Evolutionary conservation across 2,329 filamentous ascomycete species (phyloP), one percentile per base, ranked within the genome.

Genomic region (Volutella citrinella): DNA sequence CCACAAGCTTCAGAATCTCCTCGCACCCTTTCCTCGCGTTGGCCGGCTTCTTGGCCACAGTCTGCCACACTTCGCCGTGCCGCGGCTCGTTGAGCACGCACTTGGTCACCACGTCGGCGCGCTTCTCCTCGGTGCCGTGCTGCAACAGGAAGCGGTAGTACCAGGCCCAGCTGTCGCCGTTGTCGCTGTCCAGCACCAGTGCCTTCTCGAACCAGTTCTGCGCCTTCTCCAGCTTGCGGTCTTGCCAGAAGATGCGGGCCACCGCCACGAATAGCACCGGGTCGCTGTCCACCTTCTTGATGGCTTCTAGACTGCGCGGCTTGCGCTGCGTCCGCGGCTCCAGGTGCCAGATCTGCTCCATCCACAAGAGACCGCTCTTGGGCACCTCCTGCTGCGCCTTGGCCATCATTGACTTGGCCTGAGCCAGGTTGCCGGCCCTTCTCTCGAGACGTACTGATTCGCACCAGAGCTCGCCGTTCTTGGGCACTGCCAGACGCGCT

Each of bases 131-230:
- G 6, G 89, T 96, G 9, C 93, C 94, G 65, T 98, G 90, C 70
- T 96, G 87, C 48, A 81, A 60, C 46, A 97, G 57, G 60, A 97
- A 98, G 61, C 91, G 90, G 63, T 89, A 93, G 63, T 96, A 98
- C 91, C 91, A 98, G 14, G 89, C 91, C 94, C 94, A 98, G 10
- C 82, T 86, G 66, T 98, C 94, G 31, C 93, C 93, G 31, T 80
- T 68, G 59, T 97, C 90, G 21, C 83, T 80, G 55, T 98, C 89
- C 10, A 93, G 70, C 34, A 95, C 73, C 36, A 96, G 81, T 1
- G 93, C 93, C 65, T 95, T 95, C 65, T 96, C 89, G 61, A 98
- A 98, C 93, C 93, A 98, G 46, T 80, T 90, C 63, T 90, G 85
- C 4, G 93, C 91, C 62, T 96, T 95, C 49, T 97, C 93, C 16